Evolutionary conservation across 2,329 filamentous ascomycete genomes (phyloP).

Genomic region (Fusarium sp.): DNA sequence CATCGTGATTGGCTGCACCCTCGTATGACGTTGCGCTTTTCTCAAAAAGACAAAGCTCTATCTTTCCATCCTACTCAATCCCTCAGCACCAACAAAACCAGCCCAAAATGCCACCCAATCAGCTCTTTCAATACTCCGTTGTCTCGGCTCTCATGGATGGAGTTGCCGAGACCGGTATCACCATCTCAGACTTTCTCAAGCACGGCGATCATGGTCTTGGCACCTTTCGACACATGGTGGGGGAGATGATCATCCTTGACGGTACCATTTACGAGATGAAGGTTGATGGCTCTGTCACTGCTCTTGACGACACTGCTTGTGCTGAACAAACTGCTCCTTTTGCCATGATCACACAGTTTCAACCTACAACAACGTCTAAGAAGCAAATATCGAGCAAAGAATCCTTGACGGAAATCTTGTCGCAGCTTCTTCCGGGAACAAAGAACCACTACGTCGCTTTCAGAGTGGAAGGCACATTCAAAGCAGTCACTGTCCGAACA

Average conservation of each 20-base stretch:
- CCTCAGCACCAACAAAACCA: neutral
- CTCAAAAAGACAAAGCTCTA: neutral
- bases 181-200: conserved; percentile 23
- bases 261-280: conserved; percentile 36
- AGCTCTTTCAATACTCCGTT: conserved; percentile 39
- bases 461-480: conserved; percentile 18
- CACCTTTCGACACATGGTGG: conserved; percentile 42
- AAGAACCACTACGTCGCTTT: conserved; percentile 31
- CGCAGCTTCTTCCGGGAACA: conserved; percentile 7
- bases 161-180: conserved; percentile 35
- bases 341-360: conserved; percentile 26
- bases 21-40: neutral
- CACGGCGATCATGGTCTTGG: conserved; percentile 38
- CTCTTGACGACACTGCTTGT: conserved; percentile 1
- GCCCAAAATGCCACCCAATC: conserved; percentile 27
- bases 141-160: conserved; percentile 43
- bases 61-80: neutral
- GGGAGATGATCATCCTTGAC: conserved; percentile 43
- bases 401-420: neutral
- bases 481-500: conserved; percentile 23
- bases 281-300: conserved; percentile 23
- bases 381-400: conserved; percentile 15
- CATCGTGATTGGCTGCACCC: no score
- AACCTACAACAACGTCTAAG: neutral
- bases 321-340: conserved; percentile 19